These are phyloP conservation scores for Agapanthus africanus DNA, from an alignment of 106 monocot species.

Conservation along the genomic window DNA sequence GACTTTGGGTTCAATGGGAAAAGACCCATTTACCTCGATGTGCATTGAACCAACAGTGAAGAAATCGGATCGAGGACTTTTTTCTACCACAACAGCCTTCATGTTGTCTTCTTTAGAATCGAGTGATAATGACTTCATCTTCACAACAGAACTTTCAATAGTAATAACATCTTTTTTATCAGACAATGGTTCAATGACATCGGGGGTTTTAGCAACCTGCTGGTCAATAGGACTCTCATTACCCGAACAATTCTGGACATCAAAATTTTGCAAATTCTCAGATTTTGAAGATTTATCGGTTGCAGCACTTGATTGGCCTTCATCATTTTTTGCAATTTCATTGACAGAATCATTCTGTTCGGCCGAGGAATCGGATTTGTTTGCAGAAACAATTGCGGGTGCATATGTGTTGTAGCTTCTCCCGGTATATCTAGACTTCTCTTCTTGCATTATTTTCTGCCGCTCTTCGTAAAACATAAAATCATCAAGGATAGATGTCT, in stretches of 20 bases:
- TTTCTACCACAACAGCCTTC: too few relatives aligned
- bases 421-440: conserved; percentile 41
- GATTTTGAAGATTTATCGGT: conserved; percentile 5
- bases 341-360: conserved; percentile 8
- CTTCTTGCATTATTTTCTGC: conserved; percentile 57
- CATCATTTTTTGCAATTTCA: conserved; percentile 2
- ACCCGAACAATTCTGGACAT: neutral
- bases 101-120: conserved; percentile 1
- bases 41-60: neutral
- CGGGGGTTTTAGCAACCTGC: neutral
- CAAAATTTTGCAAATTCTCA: neutral
- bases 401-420: conserved; percentile 22
- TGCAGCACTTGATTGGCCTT: neutral
- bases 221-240: neutral
- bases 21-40: neutral
- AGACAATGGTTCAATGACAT: neutral
- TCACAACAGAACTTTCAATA: conserved; percentile 1
- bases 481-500: conserved; percentile 71
- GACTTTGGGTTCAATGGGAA: neutral
- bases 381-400: conserved; percentile 16
- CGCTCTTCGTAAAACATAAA: conserved; percentile 72
- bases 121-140: conserved; percentile 24
- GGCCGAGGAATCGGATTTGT: conserved; percentile 7
- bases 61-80: too few relatives aligned
- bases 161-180: neutral